A percentile compares a stretch with the other conserved stretches of the same genome.
Evolutionary conservation across 2,329 filamentous ascomycete species (phyloP).

Genomic region (Fusarium odoratissimum): DNA sequence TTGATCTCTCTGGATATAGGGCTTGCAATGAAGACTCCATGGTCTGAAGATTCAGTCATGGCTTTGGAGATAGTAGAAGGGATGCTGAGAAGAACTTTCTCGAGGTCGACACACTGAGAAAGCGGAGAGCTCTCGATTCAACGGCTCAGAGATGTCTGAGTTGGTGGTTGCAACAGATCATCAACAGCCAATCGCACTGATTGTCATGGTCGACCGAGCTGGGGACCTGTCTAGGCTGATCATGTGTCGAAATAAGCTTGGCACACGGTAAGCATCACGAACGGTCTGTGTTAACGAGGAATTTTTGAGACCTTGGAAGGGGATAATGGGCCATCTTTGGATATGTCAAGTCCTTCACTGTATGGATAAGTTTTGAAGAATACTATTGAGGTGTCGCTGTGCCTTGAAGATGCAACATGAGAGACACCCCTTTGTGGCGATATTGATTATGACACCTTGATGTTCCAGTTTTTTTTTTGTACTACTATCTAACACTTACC

Average conservation of each 20-base stretch:
- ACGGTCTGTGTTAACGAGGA: constrained; percentile 2
- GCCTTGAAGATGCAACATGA: neutral
- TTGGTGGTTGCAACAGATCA: constrained; percentile 34
- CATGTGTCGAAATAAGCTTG: constrained; percentile 37
- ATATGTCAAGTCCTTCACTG: neutral
- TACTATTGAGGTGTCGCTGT: neutral
- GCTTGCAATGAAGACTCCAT: neutral
- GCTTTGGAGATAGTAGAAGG: neutral
- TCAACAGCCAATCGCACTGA: constrained; percentile 38
- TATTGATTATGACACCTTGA: constrained; percentile 17
- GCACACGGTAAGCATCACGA: constrained; percentile 22
- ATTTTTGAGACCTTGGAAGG: neutral
- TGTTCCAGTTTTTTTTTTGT: constrained; percentile 30
- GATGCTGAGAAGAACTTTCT: constrained; percentile 10
- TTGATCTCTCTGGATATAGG: neutral
- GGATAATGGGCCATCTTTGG: neutral
- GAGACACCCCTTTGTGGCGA: constrained; percentile 24
- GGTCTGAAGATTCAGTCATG: constrained; percentile 26
- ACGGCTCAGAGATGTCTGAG: constrained; percentile 32
- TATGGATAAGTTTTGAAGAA: neutral
- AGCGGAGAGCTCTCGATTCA: constrained; percentile 29
- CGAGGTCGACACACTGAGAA: constrained; percentile 11
- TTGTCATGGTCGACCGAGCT: constrained; percentile 34
- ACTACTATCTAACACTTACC: neutral
- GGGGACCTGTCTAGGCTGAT: constrained; percentile 34